Conservation (phyloP, 139 green algal species). For the Diplosphaera chodatii region DNA sequence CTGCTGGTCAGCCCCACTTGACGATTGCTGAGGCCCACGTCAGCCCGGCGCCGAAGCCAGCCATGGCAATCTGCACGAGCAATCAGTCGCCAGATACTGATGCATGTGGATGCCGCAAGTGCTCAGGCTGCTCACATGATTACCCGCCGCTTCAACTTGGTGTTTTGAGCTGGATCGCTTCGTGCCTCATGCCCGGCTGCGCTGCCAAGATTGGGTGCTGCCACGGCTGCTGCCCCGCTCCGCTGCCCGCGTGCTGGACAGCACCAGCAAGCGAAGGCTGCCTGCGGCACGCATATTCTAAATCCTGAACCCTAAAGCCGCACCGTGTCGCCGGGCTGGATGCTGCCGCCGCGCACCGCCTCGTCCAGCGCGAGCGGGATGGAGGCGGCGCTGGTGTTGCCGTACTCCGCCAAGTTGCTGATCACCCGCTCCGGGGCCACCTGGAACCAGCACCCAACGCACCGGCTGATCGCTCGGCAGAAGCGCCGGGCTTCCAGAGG, state of each 20-base stretch:
- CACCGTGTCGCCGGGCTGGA: conserved; percentile 41
- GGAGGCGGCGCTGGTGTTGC: conserved; percentile 94
- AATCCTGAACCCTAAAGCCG: not conserved
- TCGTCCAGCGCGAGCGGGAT: conserved; percentile 95
- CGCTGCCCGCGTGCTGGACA: too few species aligned
- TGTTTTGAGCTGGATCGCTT: too few species aligned
- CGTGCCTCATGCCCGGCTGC: too few species aligned
- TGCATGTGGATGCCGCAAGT: too few species aligned
- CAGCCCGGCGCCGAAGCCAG: conserved; percentile 93
- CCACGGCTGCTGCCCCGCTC: too few species aligned
- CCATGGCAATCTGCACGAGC: conserved; percentile 66
- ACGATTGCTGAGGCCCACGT: conserved; percentile 90
- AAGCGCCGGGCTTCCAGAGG: too few species aligned
- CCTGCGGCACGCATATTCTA: too few species aligned
- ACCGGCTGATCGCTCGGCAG: too few species aligned
- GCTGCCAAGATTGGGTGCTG: too few species aligned
- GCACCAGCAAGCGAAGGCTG: too few species aligned
- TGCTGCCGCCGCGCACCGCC: conserved; percentile 71
- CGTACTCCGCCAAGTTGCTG: conserved; percentile 84
- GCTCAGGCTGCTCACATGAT: not conserved
- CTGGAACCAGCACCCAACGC: conserved; percentile 5
- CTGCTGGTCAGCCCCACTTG: conserved; percentile 82
- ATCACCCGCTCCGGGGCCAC: conserved; percentile 51
- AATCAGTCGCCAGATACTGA: not conserved
- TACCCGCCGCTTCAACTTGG: too few species aligned